Evolutionary conservation across 768 basidiomycete species (phyloP).

Genomic region (Kwoniella europaea): DNA sequence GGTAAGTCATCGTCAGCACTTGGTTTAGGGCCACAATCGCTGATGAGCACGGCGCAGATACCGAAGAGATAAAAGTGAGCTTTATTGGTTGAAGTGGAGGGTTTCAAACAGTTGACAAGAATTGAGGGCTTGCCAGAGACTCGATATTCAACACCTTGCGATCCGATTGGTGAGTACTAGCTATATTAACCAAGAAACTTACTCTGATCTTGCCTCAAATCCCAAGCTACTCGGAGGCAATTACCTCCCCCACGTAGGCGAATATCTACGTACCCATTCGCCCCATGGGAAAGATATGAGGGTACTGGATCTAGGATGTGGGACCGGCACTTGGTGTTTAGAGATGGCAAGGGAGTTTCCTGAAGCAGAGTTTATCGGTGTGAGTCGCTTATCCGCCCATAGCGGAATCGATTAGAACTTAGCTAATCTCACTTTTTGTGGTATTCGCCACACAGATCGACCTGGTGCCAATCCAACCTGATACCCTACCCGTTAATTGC

Average conservation of each 20-base stretch:
- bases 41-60: background rate
- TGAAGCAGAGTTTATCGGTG: constrained; percentile 17
- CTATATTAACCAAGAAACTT: background rate
- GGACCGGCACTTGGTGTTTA: constrained; percentile 25
- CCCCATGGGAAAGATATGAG: constrained; percentile 7
- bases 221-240: constrained; percentile 19
- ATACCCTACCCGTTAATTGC: constrained; percentile 15
- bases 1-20: constrained; percentile 8
- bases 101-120: too few relatives aligned
- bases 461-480: constrained; percentile 26
- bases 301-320: constrained; percentile 27
- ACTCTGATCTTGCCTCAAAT: background rate
- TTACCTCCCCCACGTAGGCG: constrained; percentile 13
- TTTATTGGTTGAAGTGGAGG: too few relatives aligned
- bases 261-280: background rate
- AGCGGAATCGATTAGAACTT: background rate
- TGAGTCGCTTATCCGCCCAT: background rate
- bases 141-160: constrained; percentile 25
- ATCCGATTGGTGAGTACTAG: constrained; percentile 10
- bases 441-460: constrained; percentile 10
- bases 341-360: constrained; percentile 26
- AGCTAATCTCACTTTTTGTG: background rate
- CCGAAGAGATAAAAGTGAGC: constrained; percentile 8
- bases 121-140: constrained; percentile 7
- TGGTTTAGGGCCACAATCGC: background rate